These are phyloP conservation scores for Lasiodiplodia hormozganensis DNA, from an alignment of 2,329 filamentous ascomycete species.

Conservation along the genomic window DNA sequence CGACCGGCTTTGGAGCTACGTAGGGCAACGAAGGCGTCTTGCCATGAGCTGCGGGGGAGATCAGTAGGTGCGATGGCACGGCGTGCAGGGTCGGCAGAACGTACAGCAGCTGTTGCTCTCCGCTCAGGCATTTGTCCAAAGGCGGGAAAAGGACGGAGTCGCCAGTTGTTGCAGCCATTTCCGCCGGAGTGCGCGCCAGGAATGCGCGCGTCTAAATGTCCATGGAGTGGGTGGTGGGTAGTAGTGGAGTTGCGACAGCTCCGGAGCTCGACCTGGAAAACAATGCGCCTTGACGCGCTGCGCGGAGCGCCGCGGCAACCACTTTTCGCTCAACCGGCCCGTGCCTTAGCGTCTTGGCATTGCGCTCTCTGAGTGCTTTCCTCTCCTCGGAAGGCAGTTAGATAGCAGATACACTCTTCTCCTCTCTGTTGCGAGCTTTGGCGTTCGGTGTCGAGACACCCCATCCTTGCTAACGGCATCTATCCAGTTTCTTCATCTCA, in stretches of 20 bases:
- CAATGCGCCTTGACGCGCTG: conserved; percentile 24
- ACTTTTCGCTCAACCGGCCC: not conserved
- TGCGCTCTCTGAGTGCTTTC: no score
- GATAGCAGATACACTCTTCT: no score
- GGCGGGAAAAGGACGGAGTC: conserved; percentile 81
- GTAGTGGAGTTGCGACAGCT: conserved; percentile 25
- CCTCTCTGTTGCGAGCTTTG: no score
- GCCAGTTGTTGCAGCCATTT: conserved; percentile 43
- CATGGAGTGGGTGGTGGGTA: conserved; percentile 23
- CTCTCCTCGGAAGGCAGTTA: no score
- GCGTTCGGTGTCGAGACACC: no score
- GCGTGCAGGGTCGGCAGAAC: conserved; percentile 44
- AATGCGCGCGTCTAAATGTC: conserved; percentile 25
- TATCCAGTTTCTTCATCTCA: no score
- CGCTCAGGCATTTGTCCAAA: conserved; percentile 82
- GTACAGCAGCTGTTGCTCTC: conserved; percentile 81
- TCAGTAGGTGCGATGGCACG: conserved; percentile 30
- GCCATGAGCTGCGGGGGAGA: conserved; percentile 66
- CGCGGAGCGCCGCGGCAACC: conserved; percentile 14
- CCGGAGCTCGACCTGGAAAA: conserved; percentile 27
- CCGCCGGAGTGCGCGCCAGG: conserved; percentile 44
- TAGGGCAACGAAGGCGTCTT: conserved; percentile 61
- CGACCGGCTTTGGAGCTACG: conserved; percentile 55
- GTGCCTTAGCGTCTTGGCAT: no score
- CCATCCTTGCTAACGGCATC: no score